Evolutionary conservation across 495 filamentous ascomycete genomes (phyloP), one percentile per base, ranked within the genome.

Genomic region (Hypoxylon cercidicola): DNA sequence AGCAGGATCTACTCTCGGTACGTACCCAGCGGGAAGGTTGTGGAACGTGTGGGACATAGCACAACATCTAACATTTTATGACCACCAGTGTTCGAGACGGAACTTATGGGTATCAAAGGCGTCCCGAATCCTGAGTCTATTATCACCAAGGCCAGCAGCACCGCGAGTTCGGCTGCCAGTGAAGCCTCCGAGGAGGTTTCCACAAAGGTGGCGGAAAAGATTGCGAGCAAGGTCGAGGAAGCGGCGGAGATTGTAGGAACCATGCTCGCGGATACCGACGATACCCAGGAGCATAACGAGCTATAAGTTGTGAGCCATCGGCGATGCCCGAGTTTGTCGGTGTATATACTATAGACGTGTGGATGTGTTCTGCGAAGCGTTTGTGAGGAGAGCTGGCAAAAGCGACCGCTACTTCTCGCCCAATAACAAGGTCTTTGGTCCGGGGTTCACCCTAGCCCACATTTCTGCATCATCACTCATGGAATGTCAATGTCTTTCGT

Each of bases 101-200:
- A 96, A 76, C 81, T 99, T 71, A 81, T 97, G 71, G 91, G 83
- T 41, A 98, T 98, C 72, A 80, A 87, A 9, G 95, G 95, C 15
- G 93, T 96, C 18, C 75, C 82, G 55, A 78, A 82, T 46, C 82
- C 84, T 61, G 81, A 81, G 50, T 74, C 75, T 20, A 80, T 82
- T 57, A 73, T 79, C 25, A 76, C 76, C 64, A 81, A 82, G 73
- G 60, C 74, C 21, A 74, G 70, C 54, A 64, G 69, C 19, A 69
- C 55, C 50, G 63, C 67, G 20, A 64, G 67, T 28, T 47, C 52
- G 15, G 28, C 37, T 30, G 63, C 52, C 3, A 72, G 71, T 45
- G 69, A 76, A 23, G 72, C 69, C 19, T 71, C 72, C 18, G 73
- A 81, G 66, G 73, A 69, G 18, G 70, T 68, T 21, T 57, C 73